A percentile compares a stretch with the other conserved stretches of the same genome.
phyloP scores from a whole-genome alignment of 495 filamentous ascomycete genomes.

The Podospora fimiseda region DNA sequence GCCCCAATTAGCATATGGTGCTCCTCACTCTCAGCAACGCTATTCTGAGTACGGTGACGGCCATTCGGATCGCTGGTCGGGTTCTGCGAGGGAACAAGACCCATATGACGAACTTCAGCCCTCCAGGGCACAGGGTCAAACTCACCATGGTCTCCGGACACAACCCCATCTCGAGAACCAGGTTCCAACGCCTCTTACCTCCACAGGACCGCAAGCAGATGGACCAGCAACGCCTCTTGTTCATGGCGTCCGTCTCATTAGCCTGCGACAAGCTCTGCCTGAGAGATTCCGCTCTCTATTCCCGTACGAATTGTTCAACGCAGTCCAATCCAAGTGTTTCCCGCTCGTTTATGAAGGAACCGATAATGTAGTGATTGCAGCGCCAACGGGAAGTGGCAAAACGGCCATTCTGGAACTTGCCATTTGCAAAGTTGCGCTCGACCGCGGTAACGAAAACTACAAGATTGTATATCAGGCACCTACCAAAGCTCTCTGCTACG shows the following conservation, averaged over 20 bases:
- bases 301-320: constrained; percentile 79
- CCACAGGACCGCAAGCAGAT: constrained; percentile 32
- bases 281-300: constrained; percentile 75
- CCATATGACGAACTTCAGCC: too few relatives aligned
- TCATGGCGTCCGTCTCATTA: constrained; percentile 66
- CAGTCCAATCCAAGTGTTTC: constrained; percentile 87
- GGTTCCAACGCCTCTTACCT: constrained; percentile 37
- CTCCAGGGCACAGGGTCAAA: too few relatives aligned
- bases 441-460: constrained; percentile 59
- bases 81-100: too few relatives aligned
- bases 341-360: constrained; percentile 59
- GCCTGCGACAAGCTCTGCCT: constrained; percentile 60
- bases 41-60: too few relatives aligned
- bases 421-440: constrained; percentile 70
- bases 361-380: constrained; percentile 82
- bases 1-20: too few relatives aligned
- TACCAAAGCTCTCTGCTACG: constrained; percentile 86
- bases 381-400: constrained; percentile 92
- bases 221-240: constrained; percentile 36
- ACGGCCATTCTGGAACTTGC: constrained; percentile 87
- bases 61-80: too few relatives aligned
- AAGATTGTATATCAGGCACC: constrained; percentile 96
- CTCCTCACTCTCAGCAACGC: too few relatives aligned
- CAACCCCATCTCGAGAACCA: too few relatives aligned
- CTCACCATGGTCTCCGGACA: too few relatives aligned